Evolutionary conservation across 495 filamentous ascomycete species (phyloP), one percentile per base, ranked within the genome.

Genomic region (Xylaria intraflava): DNA sequence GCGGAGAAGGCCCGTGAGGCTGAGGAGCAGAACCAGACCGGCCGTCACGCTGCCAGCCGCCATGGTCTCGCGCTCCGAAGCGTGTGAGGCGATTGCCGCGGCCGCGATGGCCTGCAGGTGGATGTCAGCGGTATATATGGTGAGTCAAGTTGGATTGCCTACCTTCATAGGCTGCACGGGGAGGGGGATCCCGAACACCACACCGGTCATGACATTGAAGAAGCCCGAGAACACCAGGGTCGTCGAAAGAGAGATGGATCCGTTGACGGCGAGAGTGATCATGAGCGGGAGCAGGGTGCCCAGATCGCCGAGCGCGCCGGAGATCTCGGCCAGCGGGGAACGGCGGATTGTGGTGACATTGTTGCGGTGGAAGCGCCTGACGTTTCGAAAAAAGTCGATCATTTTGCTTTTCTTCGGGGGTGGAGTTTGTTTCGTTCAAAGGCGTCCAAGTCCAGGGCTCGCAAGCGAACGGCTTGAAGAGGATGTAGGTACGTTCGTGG

Each of bases 281-380:
- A 92, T 84, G 46, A 96, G 79, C 16, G 92, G 92, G 8, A 97
- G 81, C 24, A 97, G 81, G 3, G 90, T 96, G 23, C 92, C 92
- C 16, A 96, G 75, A 69, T 97, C 92, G 49, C 92, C 92, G 12
- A 97, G 75, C 0, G 90, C 84, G 39, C 92, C 92, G 10, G 90
- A 91, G 56, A 97, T 83, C 73, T 97, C 92, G 23, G 84, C 75
- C 16, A 90, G 71, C 59, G 89, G 87, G 0, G 68, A 66, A 42
- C 51, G 62, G 29, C 69, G 69, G 14, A 80, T 52, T 14, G 71
- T 76, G 33, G 58, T 31, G 57, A 78, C 62, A 69, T 78, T 80
- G 53, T 75, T 67, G 42, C 65, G 62, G 53, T 73, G 65, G 30
- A 69, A 53, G 53, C 60, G 64, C 52, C 62, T 65, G 39, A 74